These are phyloP conservation scores for Paraphaeosphaeria sporulosa DNA, from an alignment of 2,329 filamentous ascomycete genomes.

Conservation along the genomic window DNA sequence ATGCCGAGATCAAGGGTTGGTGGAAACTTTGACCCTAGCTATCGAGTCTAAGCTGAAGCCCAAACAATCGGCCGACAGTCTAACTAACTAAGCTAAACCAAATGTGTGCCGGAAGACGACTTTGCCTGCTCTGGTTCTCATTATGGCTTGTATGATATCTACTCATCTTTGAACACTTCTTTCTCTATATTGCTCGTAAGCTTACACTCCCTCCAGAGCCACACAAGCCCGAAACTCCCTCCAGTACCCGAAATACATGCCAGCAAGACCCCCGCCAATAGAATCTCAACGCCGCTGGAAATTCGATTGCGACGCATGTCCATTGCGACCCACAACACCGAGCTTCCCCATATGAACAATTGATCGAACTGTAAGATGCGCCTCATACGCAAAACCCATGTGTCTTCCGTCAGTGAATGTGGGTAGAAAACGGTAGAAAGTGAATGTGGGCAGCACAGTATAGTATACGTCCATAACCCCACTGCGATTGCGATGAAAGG, in stretches of 20 bases:
- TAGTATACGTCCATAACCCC: constrained; percentile 14
- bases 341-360: constrained; percentile 11
- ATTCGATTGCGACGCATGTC: constrained; percentile 1
- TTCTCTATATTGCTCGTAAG: background rate
- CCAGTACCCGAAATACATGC: background rate
- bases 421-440: constrained; percentile 18
- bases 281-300: background rate
- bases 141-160: background rate
- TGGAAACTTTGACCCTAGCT: too few relatives aligned
- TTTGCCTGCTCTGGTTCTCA: background rate
- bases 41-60: too few relatives aligned
- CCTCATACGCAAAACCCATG: constrained; percentile 18
- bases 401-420: constrained; percentile 6
- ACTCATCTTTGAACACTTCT: background rate
- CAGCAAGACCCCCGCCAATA: background rate
- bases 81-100: too few relatives aligned
- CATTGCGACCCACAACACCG: constrained; percentile 8
- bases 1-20: too few relatives aligned
- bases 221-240: constrained; percentile 4
- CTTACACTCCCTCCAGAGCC: constrained; percentile 10
- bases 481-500: constrained; percentile 19
- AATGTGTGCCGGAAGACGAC: too few relatives aligned
- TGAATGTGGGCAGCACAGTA: constrained; percentile 17
- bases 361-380: constrained; percentile 22
- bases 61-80: too few relatives aligned